These are phyloP conservation scores for Erigeron canadensis DNA, from an alignment of 129 eudicot species.

Conservation along the genomic window DNA sequence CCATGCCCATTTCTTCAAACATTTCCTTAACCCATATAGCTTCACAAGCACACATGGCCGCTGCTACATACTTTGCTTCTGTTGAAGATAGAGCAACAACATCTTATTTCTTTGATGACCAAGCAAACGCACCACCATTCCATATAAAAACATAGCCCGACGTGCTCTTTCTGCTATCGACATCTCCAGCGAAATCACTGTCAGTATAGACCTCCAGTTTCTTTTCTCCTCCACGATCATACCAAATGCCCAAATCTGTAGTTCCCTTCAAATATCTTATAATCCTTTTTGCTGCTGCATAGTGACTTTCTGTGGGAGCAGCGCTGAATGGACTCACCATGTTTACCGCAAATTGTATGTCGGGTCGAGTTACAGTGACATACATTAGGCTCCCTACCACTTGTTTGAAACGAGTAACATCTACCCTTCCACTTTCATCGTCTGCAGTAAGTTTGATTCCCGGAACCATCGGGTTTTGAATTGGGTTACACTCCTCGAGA, in stretches of 20 bases:
- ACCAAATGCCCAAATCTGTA: not conserved
- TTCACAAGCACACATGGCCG: no score
- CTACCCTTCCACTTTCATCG: not conserved
- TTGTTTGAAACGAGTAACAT: not conserved
- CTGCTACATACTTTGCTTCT: no score
- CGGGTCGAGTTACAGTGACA: not conserved
- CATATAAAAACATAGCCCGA: not conserved
- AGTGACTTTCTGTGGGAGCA: not conserved
- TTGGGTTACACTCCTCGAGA: not conserved
- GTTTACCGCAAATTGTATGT: not conserved
- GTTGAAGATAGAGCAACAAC: no score
- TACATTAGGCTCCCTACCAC: slow-evolving; percentile 12
- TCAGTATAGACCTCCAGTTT: not conserved
- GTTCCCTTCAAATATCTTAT: not conserved
- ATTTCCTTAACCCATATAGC: no score
- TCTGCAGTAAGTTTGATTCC: not conserved
- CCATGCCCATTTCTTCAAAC: no score
- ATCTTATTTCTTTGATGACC: no score
- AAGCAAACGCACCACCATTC: not conserved
- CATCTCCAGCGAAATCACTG: not conserved
- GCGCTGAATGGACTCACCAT: not conserved
- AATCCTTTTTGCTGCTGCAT: not conserved
- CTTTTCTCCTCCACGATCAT: not conserved
- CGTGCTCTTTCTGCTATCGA: not conserved
- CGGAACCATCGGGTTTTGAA: not conserved